Base-by-base conservation (phyloP, 1,284 basidiomycete species). In the Trametes polyzona region DNA sequence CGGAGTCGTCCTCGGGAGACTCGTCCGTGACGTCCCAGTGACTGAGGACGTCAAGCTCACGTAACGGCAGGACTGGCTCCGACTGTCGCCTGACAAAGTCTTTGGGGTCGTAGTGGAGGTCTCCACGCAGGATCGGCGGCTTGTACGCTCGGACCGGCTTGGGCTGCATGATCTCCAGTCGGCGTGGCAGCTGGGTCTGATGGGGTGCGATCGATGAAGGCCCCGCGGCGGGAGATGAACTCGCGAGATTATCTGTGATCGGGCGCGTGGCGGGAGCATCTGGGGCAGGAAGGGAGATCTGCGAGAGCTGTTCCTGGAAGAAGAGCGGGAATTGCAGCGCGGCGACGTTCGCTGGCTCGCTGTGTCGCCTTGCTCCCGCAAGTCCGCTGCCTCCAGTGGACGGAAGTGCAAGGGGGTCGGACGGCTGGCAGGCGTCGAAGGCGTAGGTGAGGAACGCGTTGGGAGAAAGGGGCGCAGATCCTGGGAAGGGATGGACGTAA, bases 121-220 rank as follows among this genome's bases (percentile, higher is more conserved):
- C 58, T 9, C 49, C 59, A 14, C 51, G 55, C 27, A 63, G 39
- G 58, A 63, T 59, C 49, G 58, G 61, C 55, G 61, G 61, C 58
- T 63, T 63, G 55, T 47, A 63, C 4, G 48, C 58, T 52, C 61
- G 61, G 58, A 63, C 61, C 58, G 61, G 61, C 47, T 44, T 59
- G 29, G 61, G 61, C 37, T 57, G 55, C 49, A 53, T 44, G 44
- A 63, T 52, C 52, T 62, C 60, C 36, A 61, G 52, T n/a, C 42
- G 49, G 23, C 51, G 54, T 29, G 57, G 52, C 8, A 63, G 55
- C 52, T 63, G 44, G 19, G 55, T 63, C 43, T 63, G 55, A 55
- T 63, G 58, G 39, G 61, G 61, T 7, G 61, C 61, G 52, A 63
- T 63, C 61, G 61, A 63, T 63, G 61, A 59, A 19, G 58, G 55